These are phyloP conservation scores for Venturia carpophila DNA, from an alignment of 2,329 filamentous ascomycete species.

Conservation along the genomic window DNA sequence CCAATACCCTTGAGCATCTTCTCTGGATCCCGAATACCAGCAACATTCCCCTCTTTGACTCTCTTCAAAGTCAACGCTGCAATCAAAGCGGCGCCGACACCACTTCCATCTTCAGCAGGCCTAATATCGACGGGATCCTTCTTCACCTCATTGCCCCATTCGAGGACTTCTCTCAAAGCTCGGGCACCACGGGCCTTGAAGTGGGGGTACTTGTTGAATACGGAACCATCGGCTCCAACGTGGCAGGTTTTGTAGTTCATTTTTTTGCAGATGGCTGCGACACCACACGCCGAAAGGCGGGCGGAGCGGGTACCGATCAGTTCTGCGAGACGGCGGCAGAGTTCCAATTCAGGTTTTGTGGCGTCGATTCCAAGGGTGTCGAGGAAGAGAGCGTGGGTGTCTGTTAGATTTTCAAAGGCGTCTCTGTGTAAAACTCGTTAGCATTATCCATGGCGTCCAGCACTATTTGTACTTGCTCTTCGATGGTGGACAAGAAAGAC, in stretches of 20 bases:
- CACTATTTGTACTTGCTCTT: constrained; percentile 46
- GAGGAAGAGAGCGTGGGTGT: constrained; percentile 76
- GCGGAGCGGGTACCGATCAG: constrained; percentile 92
- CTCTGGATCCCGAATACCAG: constrained; percentile 48
- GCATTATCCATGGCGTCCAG: not conserved
- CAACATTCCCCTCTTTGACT: constrained; percentile 50
- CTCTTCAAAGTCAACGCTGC: constrained; percentile 62
- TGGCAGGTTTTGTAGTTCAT: constrained; percentile 83
- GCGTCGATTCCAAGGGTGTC: constrained; percentile 64
- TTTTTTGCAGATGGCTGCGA: constrained; percentile 95
- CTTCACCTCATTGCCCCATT: constrained; percentile 75
- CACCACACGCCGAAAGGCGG: constrained; percentile 85
- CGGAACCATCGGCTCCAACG: constrained; percentile 91
- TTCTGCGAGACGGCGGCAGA: constrained; percentile 82
- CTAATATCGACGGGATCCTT: constrained; percentile 77
- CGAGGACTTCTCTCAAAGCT: constrained; percentile 88
- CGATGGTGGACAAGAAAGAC: constrained; percentile 86
- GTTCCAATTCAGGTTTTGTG: constrained; percentile 73
- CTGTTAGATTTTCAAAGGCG: constrained; percentile 87
- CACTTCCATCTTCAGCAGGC: constrained; percentile 88
- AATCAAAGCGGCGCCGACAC: constrained; percentile 94
- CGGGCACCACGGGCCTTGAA: constrained; percentile 89
- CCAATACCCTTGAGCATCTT: constrained; percentile 30
- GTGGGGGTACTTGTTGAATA: constrained; percentile 99
- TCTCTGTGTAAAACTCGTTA: constrained; percentile 49